Percentiles rank a stretch among this genome's conserved stretches.
These are phyloP conservation scores for Penicillium desertorum DNA, from an alignment of 495 filamentous ascomycete genomes.

Conservation along the genomic window DNA sequence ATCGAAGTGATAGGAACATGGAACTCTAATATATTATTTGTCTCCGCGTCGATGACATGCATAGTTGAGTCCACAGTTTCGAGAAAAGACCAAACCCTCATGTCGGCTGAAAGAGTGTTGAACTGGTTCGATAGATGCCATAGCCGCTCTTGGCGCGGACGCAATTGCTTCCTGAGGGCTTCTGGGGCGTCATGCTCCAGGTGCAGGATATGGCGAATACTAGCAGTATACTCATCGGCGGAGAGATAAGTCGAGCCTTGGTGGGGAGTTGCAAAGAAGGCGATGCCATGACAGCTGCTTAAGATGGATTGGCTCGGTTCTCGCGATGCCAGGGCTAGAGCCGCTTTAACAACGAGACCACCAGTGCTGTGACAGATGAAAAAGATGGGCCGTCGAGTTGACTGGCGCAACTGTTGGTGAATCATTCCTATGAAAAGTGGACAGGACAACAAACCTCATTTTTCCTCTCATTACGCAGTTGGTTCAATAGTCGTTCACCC, in stretches of 20 bases:
- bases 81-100: conserved; percentile 67
- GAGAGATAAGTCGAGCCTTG: conserved; percentile 66
- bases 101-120: conserved; percentile 57
- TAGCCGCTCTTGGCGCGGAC: conserved; percentile 48
- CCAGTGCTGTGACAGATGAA: conserved; percentile 68
- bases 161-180: conserved; percentile 50
- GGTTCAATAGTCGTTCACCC: conserved; percentile 50
- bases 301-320: conserved; percentile 44
- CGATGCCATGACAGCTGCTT: conserved; percentile 60
- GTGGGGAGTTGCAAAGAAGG: conserved; percentile 61
- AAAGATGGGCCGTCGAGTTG: conserved; percentile 51
- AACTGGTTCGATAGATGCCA: conserved; percentile 56
- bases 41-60: conserved; percentile 41
- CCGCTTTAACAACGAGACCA: conserved; percentile 58
- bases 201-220: conserved; percentile 54
- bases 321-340: conserved; percentile 51
- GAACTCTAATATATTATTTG: conserved; percentile 34
- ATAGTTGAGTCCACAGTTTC: conserved; percentile 63
- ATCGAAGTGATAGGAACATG: conserved; percentile 63
- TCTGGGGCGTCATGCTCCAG: conserved; percentile 53
- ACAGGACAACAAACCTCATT: neutral
- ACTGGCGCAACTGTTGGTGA: conserved; percentile 12
- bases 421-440: neutral
- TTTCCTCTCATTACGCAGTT: conserved; percentile 41
- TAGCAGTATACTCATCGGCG: conserved; percentile 53